A percentile compares a stretch with the other conserved stretches of the same genome.
Evolutionary conservation across 495 filamentous ascomycete genomes (phyloP).

Genomic region (Lepraria neglecta): DNA sequence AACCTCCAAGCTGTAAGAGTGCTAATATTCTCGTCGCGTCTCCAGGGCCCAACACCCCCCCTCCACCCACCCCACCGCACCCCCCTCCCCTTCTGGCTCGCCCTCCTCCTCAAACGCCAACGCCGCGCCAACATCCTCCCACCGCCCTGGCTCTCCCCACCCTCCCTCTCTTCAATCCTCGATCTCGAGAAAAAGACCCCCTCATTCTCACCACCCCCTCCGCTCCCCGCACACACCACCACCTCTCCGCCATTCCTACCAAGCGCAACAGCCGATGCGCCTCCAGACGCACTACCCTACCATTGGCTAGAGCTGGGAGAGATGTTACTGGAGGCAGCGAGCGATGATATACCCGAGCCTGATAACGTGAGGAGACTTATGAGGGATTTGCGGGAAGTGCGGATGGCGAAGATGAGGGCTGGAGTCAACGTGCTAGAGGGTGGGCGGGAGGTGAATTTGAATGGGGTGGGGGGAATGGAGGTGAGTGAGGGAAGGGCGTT

Average conservation of each 20-base stretch:
- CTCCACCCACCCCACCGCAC: conserved; percentile 77
- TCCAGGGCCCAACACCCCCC: conserved; percentile 66
- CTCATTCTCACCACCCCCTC: conserved; percentile 69
- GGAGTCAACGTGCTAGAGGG: conserved; percentile 60
- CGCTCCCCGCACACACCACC: conserved; percentile 45
- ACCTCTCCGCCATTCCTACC: conserved; percentile 58
- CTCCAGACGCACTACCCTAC: conserved; percentile 68
- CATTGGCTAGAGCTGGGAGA: conserved; percentile 90
- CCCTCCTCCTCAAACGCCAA: conserved; percentile 94
- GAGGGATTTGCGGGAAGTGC: conserved; percentile 77
- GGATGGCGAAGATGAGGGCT: conserved; percentile 80
- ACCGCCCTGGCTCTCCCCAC: conserved; percentile 75
- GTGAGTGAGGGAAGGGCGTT: conserved; percentile 80
- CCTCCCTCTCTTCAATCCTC: conserved; percentile 67
- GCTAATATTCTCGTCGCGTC: conserved; percentile 12
- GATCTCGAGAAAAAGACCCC: conserved; percentile 66
- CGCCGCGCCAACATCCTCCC: conserved; percentile 88
- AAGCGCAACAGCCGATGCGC: conserved; percentile 52
- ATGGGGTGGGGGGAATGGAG: conserved; percentile 87
- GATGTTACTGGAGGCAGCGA: conserved; percentile 73
- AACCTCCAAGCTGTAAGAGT: not conserved
- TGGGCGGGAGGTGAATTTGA: conserved; percentile 61
- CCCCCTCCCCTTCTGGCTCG: conserved; percentile 86
- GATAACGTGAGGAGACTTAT: conserved; percentile 69
- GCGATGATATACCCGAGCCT: conserved; percentile 74